phyloP scores from a whole-genome alignment of 208 protist species.

The Entamoeba invadens region DNA sequence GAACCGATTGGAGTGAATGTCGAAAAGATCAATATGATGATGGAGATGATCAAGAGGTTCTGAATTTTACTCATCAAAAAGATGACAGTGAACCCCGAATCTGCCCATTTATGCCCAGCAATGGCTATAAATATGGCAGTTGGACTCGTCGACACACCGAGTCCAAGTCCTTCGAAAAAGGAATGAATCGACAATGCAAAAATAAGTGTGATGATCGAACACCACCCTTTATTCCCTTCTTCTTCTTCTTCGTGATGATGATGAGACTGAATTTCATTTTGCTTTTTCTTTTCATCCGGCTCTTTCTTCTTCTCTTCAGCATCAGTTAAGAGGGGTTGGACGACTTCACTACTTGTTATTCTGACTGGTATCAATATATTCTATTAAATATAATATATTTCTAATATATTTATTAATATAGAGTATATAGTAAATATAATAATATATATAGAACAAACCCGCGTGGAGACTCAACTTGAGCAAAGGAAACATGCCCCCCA shows the following conservation, averaged over 20 bases:
- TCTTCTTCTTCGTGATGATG: neutral
- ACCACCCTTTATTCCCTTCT: neutral
- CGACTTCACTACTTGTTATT: no score
- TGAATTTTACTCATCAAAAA: neutral
- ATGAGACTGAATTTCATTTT: neutral
- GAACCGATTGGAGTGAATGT: neutral
- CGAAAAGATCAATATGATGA: neutral
- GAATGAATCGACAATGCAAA: neutral
- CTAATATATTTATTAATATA: neutral
- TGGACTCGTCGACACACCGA: neutral
- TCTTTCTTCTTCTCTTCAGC: no score
- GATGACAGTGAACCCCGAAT: neutral
- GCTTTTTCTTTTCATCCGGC: no score
- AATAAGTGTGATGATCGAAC: neutral
- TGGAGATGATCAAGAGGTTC: neutral
- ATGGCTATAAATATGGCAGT: neutral
- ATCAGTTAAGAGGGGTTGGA: no score
- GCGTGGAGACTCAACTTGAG: neutral
- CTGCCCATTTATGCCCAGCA: neutral
- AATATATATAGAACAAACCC: constrained; percentile 1
- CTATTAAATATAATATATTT: no score
- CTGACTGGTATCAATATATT: no score
- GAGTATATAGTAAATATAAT: neutral
- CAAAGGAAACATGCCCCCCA: neutral
- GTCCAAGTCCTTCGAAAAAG: neutral